phyloP scores from a whole-genome alignment of 768 basidiomycete species.

The Boletus rubescentipes region DNA sequence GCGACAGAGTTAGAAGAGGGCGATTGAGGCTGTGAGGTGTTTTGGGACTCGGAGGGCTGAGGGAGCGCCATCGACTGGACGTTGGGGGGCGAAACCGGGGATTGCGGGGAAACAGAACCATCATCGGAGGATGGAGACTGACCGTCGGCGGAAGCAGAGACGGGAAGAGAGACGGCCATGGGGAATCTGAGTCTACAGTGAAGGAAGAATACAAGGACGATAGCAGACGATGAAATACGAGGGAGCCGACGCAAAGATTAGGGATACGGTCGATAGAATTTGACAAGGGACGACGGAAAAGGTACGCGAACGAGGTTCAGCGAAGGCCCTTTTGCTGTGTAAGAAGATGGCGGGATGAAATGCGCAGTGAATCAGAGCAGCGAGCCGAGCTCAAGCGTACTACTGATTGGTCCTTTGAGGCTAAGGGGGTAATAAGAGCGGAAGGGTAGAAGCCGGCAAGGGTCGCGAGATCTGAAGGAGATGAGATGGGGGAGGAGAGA shows the following conservation, averaged over 20 bases:
- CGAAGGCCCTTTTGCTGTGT: conserved; percentile 36
- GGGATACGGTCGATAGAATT: conserved; percentile 18
- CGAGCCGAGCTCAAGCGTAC: conserved; percentile 76
- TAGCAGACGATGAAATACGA: conserved; percentile 1
- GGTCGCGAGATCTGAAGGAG: conserved; percentile 80
- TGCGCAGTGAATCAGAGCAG: conserved; percentile 38
- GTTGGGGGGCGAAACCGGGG: conserved; percentile 45
- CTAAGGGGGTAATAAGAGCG: conserved; percentile 37
- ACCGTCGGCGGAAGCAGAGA: conserved; percentile 37
- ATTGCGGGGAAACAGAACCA: conserved; percentile 44
- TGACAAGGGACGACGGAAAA: conserved; percentile 27
- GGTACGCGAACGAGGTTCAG: conserved; percentile 49
- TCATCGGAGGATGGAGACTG: conserved; percentile 44
- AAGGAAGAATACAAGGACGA: conserved; percentile 9
- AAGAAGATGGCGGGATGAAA: conserved; percentile 4
- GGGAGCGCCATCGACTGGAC: conserved; percentile 38
- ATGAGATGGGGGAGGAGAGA: not conserved
- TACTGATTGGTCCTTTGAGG: conserved; percentile 41
- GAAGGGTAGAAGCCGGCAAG: conserved; percentile 77
- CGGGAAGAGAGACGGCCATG: conserved; percentile 41
- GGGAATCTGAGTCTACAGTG: conserved; percentile 16
- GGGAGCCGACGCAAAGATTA: conserved; percentile 15
- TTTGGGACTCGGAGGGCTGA: conserved; percentile 26
- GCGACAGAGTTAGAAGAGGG: conserved; percentile 21
- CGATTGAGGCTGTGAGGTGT: conserved; percentile 22